Evolutionary conservation across 2,329 filamentous ascomycete species (phyloP), one percentile per base, ranked within the genome.

Genomic region (Sclerotinia sclerotiorum): DNA sequence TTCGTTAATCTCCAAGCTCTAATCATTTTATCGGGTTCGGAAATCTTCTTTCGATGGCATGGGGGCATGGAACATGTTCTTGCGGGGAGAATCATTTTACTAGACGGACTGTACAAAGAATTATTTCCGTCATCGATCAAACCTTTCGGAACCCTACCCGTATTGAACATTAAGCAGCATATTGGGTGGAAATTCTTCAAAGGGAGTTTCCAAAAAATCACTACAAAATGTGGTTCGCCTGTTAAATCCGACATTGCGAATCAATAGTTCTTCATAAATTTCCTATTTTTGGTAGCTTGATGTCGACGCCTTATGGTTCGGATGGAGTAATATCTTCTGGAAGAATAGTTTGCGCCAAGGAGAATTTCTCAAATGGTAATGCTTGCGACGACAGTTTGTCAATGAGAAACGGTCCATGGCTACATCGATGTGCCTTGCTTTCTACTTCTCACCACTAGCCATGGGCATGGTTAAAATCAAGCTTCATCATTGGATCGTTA

Each of bases 301-400:
- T 35, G 6, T 35, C 44, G 44, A 44, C 21, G 32, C 15, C 15
- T 24, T 21, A n/a, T 35, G 21, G 19, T 61, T 32, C 57, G 29
- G 5, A 61, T 49, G 27, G 24, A 21, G 44, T 61, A 17, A 55
- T 32, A 7, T 15, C 6, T 48, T 61, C 58, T 61, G 44, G 58
- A 61, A 49, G 58, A 49, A 49, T 61, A 19, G 44, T 49, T 61
- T 15, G 27, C 58, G 44, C 44, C 58, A 61, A 49, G 44, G 58
- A 24, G 24, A 61, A 61, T 49, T 46, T 48, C 39, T 17, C 27
- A 61, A n/a, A 21, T 13, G 44, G n/a, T 8, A 19, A 61, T 61
- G 44, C 58, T 32, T 61, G 29, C 10, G 19, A 48, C 7, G 44
- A 3, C 24, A 17, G 39, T 5, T 27, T 42, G 15, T 29, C 56